Evolutionary conservation across 768 basidiomycete species (phyloP), one percentile per base, ranked within the genome.

Genomic region (Hericium erinaceus): DNA sequence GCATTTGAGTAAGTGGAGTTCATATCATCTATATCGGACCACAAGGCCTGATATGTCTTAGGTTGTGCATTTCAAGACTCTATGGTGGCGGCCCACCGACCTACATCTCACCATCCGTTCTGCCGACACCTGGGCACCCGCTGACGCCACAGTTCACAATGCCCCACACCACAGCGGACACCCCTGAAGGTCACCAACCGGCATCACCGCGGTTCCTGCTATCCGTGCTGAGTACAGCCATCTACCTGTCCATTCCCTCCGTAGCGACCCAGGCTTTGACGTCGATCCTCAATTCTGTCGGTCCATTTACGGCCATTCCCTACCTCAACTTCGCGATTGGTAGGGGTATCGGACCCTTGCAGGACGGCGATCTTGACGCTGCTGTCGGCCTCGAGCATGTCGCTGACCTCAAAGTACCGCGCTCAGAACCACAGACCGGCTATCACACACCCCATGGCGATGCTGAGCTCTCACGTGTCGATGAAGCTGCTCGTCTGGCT

Each of bases 261-360:
- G 68, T 93, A 18, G 82, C 88, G 10, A 82, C 87, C 0, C 84
- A 90, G 60, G 86, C 90, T 0, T 75, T 95, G n/a, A 73, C 79
- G 1, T 72, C 80, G 46, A 80, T 95, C 28, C 73, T 93, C 41
- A 78, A 74, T 56, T 88, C 89, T 2, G 75, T 95, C 38, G 86
- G 91, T 2, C 92, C 94, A 0, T 78, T 78, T 56, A 95, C 93
- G 0, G 82, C 87, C 50, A 65, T 82, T 2, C 78, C 77, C 6
- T 97, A 95, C 69, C 80, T 97, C 48, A 75, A 80, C 49, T 97
- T 95, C 69, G 87, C 94, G 2, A 77, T 84, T 6, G 94, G 93
- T 16, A 79, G 77, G 20, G 78, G 83, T 2, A 80, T 91, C 37
- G 76, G 79, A 2, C 65, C 70, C 10, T 59, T 69, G 11, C 70